Conservation (phyloP, 192 early-diverging fungal species). For the Rhizophagus prolifer region DNA sequence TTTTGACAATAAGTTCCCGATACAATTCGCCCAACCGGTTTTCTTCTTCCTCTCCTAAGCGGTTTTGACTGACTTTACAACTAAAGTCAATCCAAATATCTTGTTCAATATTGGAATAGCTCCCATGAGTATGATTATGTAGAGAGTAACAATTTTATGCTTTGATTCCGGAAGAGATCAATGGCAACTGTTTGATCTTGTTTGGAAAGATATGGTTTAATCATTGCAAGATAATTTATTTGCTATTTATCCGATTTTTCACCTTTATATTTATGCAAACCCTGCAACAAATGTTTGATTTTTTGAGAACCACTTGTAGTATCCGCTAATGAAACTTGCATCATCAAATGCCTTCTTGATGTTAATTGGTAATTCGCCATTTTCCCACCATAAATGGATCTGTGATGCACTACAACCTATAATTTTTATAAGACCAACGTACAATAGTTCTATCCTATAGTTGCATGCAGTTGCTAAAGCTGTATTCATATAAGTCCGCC, state of each 20-base stretch:
- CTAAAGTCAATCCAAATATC: background rate
- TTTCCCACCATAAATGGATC: slow-evolving; percentile 16
- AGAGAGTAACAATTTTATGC: background rate
- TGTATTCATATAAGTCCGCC: background rate
- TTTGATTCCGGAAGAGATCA: background rate
- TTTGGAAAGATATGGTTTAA: slow-evolving; percentile 15
- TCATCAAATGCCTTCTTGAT: slow-evolving; percentile 5
- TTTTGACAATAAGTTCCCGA: slow-evolving; percentile 1
- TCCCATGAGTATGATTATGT: background rate
- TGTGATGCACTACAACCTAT: slow-evolving; percentile 11
- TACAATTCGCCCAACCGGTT: background rate
- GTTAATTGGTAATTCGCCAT: background rate
- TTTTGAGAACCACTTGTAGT: slow-evolving; percentile 2
- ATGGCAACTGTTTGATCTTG: background rate
- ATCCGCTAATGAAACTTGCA: background rate
- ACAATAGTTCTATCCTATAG: background rate
- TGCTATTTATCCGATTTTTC: background rate
- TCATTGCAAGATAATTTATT: background rate
- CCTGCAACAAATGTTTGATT: slow-evolving; percentile 9
- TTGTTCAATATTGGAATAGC: background rate
- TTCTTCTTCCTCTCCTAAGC: background rate
- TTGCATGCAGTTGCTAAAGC: background rate
- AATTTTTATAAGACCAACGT: background rate
- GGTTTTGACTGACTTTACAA: background rate
- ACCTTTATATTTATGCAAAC: slow-evolving; percentile 5